A percentile compares a stretch with the other conserved stretches of the same genome.
These are phyloP conservation scores for Aspergillus ibericus DNA, from an alignment of 2,329 filamentous ascomycete species.

Conservation along the genomic window DNA sequence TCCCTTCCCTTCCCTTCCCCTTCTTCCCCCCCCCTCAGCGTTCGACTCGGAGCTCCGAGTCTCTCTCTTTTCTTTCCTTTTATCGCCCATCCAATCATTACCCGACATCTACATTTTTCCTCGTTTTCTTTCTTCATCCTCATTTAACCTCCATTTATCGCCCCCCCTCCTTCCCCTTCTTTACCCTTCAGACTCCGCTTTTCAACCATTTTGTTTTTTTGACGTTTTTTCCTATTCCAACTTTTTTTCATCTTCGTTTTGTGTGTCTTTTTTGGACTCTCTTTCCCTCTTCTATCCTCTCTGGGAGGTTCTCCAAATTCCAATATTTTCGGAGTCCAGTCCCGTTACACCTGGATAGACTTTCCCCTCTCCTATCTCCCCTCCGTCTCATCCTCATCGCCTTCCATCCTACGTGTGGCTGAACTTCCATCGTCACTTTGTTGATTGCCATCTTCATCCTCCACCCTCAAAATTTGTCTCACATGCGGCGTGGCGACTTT, in stretches of 20 bases:
- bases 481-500: slow-evolving; percentile 2
- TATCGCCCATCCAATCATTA: slow-evolving; percentile 1
- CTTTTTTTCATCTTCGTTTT: slow-evolving; percentile 6
- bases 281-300: slow-evolving; percentile 1
- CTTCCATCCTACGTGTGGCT: slow-evolving; percentile 7
- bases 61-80: slow-evolving; percentile 7
- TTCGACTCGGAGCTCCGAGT: slow-evolving; percentile 7
- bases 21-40: neutral
- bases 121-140: slow-evolving; percentile 4
- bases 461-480: neutral
- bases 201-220: slow-evolving; percentile 1
- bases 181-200: neutral
- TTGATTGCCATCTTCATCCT: slow-evolving; percentile 2
- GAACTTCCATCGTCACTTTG: neutral
- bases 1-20: slow-evolving; percentile 8
- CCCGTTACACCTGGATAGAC: slow-evolving; percentile 3
- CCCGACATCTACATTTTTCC: neutral
- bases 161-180: slow-evolving; percentile 6
- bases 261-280: neutral
- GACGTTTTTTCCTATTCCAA: slow-evolving; percentile 1
- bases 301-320: neutral
- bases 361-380: slow-evolving; percentile 8
- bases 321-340: slow-evolving; percentile 4
- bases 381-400: slow-evolving; percentile 6
- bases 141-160: slow-evolving; percentile 10